phyloP scores from a whole-genome alignment of 352 stramenopile genomes.

The Lagenidium sp. region DNA sequence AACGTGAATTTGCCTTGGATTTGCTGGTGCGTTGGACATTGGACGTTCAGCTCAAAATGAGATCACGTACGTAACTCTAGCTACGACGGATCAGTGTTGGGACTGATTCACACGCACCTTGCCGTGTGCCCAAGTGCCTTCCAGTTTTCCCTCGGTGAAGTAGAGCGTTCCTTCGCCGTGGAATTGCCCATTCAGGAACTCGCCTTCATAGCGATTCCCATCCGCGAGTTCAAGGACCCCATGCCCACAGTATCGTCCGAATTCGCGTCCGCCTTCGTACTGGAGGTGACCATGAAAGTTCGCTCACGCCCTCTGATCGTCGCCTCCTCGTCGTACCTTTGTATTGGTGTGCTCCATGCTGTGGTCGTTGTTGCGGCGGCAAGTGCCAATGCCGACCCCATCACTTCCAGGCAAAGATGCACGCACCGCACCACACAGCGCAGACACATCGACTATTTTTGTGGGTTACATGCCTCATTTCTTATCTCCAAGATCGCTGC shows the following conservation, averaged over 20 bases:
- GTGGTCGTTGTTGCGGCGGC: neutral
- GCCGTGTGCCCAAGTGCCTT: slow-evolving; percentile 55
- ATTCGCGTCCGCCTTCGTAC: slow-evolving; percentile 50
- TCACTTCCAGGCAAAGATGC: no score
- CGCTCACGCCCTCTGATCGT: no score
- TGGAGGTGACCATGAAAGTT: no score
- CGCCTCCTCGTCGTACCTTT: no score
- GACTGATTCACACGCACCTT: slow-evolving; percentile 26
- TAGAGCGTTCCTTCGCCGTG: slow-evolving; percentile 65
- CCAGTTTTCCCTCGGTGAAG: slow-evolving; percentile 56
- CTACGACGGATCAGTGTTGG: neutral
- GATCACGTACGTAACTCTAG: neutral
- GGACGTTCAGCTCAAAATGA: neutral
- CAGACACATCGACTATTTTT: slow-evolving; percentile 12
- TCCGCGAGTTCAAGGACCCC: slow-evolving; percentile 46
- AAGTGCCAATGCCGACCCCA: no score
- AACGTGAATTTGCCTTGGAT: slow-evolving; percentile 71
- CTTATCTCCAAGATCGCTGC: neutral
- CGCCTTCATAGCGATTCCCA: slow-evolving; percentile 67
- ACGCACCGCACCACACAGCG: no score
- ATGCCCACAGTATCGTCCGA: slow-evolving; percentile 50
- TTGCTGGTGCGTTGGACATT: slow-evolving; percentile 24
- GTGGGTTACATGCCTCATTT: neutral
- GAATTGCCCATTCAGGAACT: slow-evolving; percentile 75
- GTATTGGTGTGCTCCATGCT: neutral